Evolutionary conservation across 805 yeast species (phyloP), one percentile per base, ranked within the genome.

Genomic region (Kodamaea kaohsiungensis): DNA sequence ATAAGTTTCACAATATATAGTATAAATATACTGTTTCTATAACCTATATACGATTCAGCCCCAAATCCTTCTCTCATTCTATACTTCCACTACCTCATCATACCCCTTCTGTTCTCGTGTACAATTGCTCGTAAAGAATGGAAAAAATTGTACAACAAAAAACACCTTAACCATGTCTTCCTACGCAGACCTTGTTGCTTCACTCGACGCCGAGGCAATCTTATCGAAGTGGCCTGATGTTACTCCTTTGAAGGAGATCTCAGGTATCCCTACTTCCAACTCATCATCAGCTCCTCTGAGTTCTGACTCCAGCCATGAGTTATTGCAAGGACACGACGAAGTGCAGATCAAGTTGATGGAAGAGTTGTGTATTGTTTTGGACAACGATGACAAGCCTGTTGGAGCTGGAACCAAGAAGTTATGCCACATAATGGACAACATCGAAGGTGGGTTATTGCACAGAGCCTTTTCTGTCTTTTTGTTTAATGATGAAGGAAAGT

Each of bases 321-420:
- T 89, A n/a, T 89, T 92, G 59, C 78, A 76, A 3, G 98, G 97
- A 6, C 95, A 92, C 61, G 97, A 95, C 70, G 88, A 86, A 66
- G 98, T 93, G 69, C 99, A 95, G 72, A 91, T 95, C 70, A 83
- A 85, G 65, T 78, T 95, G 57, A 95, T 95, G 99, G 96, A 92
- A 62, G 99, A 95, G 71, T 85, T 92, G 58, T 95, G 99, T 72
- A 91, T 95, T 56, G 97, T 93, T 1, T 76, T 92, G 58, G 97
- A 95, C 69, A 86, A 88, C 77, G 73, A 91, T 63, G 99, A 95
- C 70, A 73, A 65, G 47, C 96, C 97, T 3, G 77, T 91, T 50
- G 99, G 98, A 35, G 92, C 96, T 1, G 98, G 93, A 13, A 89
- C 97, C 51, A 95, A 95, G 72, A 95, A 93, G 71, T 73, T 89